Evolutionary conservation across 1,284 basidiomycete genomes (phyloP).

Genomic region (Moesziomyces aphidis): DNA sequence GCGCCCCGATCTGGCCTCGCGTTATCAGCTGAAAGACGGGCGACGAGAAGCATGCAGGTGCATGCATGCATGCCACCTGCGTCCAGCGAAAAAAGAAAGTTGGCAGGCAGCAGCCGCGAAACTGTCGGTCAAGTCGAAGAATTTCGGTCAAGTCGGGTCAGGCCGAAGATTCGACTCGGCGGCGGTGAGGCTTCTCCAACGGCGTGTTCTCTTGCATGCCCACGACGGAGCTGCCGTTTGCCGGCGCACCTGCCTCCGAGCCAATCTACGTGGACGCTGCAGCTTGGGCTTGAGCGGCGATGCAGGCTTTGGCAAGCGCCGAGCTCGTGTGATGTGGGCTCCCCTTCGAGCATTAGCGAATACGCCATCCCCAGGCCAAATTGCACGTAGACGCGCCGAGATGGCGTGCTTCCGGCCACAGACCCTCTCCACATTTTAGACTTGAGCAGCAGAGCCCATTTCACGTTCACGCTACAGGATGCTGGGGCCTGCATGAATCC

Average conservation of each 20-base stretch:
- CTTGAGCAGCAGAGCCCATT: not conserved
- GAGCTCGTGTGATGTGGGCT: not conserved
- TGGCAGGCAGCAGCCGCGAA: too few relatives aligned
- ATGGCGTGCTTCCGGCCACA: not conserved
- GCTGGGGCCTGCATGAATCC: not conserved
- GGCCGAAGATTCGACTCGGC: not conserved
- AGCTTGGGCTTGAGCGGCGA: not conserved
- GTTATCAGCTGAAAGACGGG: too few relatives aligned
- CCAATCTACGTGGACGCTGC: not conserved
- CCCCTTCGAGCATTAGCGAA: not conserved
- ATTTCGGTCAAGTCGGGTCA: not conserved
- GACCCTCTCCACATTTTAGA: not conserved
- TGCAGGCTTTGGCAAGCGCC: too few relatives aligned
- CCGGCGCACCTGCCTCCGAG: not conserved
- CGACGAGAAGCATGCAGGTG: too few relatives aligned
- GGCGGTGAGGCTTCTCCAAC: too few relatives aligned
- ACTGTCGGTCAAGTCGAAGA: too few relatives aligned
- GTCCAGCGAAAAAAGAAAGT: conserved; percentile 1
- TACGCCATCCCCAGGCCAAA: not conserved
- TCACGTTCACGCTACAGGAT: not conserved
- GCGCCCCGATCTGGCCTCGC: too few relatives aligned
- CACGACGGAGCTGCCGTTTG: not conserved
- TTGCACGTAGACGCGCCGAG: not conserved
- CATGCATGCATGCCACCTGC: too few relatives aligned
- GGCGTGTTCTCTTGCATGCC: not conserved